phyloP scores from a whole-genome alignment of 1,284 basidiomycete species.

The Cutaneotrichosporon sp. region DNA sequence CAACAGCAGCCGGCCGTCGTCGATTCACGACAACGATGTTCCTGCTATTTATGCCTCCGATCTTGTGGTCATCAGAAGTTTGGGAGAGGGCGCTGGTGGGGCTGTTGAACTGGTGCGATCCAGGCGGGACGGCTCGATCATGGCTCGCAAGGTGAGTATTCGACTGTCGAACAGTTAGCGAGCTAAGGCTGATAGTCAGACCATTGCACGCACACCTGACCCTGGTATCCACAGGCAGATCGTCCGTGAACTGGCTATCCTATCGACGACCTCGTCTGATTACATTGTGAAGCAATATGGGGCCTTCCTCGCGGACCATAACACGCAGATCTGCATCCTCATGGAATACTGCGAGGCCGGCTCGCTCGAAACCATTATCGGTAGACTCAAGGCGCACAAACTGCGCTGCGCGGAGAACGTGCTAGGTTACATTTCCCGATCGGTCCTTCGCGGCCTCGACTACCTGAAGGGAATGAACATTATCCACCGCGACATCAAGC shows the following conservation, averaged over 20 bases:
- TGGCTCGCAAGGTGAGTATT: constrained; percentile 75
- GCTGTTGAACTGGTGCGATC: constrained; percentile 87
- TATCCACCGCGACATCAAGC: constrained; percentile 97
- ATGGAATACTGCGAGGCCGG: constrained; percentile 92
- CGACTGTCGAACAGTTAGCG: neutral
- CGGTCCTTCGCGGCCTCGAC: constrained; percentile 84
- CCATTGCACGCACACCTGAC: constrained; percentile 90
- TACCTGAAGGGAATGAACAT: constrained; percentile 89
- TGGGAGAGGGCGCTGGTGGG: constrained; percentile 95
- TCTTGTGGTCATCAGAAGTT: constrained; percentile 59
- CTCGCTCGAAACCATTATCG: constrained; percentile 77
- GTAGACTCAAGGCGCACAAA: constrained; percentile 75
- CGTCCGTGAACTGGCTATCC: constrained; percentile 86
- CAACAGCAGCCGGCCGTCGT: constrained; percentile 6
- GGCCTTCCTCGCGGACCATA: constrained; percentile 88
- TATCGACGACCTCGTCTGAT: constrained; percentile 75
- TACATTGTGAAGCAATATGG: constrained; percentile 94
- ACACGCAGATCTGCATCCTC: constrained; percentile 89
- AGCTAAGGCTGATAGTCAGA: constrained; percentile 52
- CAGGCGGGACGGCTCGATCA: constrained; percentile 60
- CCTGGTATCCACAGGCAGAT: constrained; percentile 82
- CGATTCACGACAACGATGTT: neutral
- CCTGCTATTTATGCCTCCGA: neutral
- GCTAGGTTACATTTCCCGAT: constrained; percentile 84
- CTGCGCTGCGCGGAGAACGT: constrained; percentile 87